A percentile compares a stretch with the other conserved stretches of the same genome.
phyloP scores from a whole-genome alignment of 306 rosid genomes.

The Corylus americana region DNA sequence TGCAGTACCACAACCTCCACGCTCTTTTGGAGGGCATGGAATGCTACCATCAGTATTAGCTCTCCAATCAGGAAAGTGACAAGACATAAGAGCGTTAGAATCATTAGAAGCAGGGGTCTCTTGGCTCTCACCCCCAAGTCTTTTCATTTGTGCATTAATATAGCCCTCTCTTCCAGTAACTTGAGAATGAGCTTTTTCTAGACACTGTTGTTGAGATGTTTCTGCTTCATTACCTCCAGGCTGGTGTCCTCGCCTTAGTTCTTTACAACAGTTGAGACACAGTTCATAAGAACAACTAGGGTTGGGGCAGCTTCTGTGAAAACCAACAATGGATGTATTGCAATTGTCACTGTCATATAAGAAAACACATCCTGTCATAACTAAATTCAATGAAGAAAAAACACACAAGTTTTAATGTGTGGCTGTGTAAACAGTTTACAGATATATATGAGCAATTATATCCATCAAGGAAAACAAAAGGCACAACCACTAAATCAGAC shows the following conservation, averaged over 20 bases:
- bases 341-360: slow-evolving; percentile 61
- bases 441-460: no score
- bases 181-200: no score
- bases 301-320: slow-evolving; percentile 68
- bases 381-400: no score
- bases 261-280: slow-evolving; percentile 62
- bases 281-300: slow-evolving; percentile 57
- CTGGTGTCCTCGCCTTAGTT: slow-evolving; percentile 47
- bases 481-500: background rate
- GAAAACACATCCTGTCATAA: background rate
- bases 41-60: slow-evolving; percentile 49
- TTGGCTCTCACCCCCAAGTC: slow-evolving; percentile 35
- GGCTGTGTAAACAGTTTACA: no score
- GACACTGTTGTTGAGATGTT: slow-evolving; percentile 32
- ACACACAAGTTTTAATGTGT: no score
- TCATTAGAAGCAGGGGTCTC: slow-evolving; percentile 24
- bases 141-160: slow-evolving; percentile 5
- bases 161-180: no score
- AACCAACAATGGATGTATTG: slow-evolving; percentile 67
- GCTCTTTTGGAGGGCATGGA: slow-evolving; percentile 56
- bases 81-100: slow-evolving; percentile 19
- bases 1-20: slow-evolving; percentile 56
- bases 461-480: background rate
- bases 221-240: slow-evolving; percentile 38
- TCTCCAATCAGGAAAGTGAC: slow-evolving; percentile 40